Percentiles rank a stretch among this genome's conserved stretches.
Conservation (phyloP, 129 eudicot species). For the Flaveria trinervia region DNA sequence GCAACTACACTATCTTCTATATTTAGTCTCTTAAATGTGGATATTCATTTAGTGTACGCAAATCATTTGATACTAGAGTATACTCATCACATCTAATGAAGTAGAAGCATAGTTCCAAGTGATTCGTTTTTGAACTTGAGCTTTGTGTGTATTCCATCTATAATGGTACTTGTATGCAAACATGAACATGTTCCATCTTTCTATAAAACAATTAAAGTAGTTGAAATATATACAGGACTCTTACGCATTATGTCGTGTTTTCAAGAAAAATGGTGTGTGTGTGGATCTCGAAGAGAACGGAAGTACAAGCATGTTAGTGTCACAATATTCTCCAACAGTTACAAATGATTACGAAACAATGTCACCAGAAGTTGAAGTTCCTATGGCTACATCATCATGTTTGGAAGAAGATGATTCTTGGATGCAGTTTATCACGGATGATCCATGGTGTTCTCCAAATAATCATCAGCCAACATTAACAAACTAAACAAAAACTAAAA, state of each 20-base stretch:
- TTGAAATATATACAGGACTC: conserved; percentile 56
- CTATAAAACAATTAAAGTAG: background rate
- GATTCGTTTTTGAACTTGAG: no score
- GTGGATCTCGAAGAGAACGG: conserved; percentile 64
- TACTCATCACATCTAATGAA: no score
- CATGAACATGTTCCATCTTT: no score
- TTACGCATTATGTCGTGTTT: conserved; percentile 85
- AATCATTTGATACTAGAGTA: no score
- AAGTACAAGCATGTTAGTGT: conserved; percentile 37
- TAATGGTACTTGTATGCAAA: no score
- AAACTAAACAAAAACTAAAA: conserved; percentile 20
- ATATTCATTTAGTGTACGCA: no score
- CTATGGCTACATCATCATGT: conserved; percentile 52
- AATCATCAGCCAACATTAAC: conserved; percentile 29
- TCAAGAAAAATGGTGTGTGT: conserved; percentile 84
- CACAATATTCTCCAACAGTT: conserved; percentile 33
- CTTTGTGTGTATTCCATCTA: no score
- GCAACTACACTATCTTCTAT: no score
- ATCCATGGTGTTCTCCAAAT: conserved; percentile 75
- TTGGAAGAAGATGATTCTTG: conserved; percentile 81
- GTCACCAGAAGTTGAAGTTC: conserved; percentile 51
- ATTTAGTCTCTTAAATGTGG: no score
- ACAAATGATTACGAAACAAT: conserved; percentile 52
- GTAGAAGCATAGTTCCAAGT: no score
- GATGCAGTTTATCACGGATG: conserved; percentile 95